Conservation (phyloP, 176 grass and related monocot genomes). For the Rhipidocladum racemiflorum region DNA sequence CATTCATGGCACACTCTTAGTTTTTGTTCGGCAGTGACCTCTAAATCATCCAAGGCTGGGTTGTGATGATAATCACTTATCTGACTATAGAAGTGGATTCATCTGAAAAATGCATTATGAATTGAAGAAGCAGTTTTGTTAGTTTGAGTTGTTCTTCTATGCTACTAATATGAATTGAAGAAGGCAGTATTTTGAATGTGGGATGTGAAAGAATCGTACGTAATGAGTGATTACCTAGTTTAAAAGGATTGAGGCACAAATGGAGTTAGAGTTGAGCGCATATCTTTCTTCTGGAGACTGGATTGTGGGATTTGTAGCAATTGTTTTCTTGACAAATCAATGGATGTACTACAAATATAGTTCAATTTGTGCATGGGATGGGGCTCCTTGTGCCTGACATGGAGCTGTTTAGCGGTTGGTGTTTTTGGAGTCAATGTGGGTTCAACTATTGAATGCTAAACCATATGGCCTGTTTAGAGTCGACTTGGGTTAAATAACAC, state of each 20-base stretch:
- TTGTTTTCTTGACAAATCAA: background rate
- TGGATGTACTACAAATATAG: background rate
- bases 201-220: background rate
- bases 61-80: background rate
- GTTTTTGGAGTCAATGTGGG: background rate
- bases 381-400: background rate
- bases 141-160: background rate
- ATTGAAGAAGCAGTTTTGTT: background rate
- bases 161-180: background rate
- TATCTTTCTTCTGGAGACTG: background rate
- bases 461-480: background rate
- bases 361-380: background rate
- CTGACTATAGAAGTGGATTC: background rate
- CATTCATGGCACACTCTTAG: background rate
- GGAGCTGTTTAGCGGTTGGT: background rate
- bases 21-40: background rate
- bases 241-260: background rate
- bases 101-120: background rate
- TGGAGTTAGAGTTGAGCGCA: background rate
- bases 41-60: slow-evolving; percentile 5
- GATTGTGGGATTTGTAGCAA: background rate
- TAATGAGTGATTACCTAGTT: background rate
- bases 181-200: background rate
- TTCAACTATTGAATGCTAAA: background rate
- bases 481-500: background rate